Base-by-base conservation (phyloP, 129 eudicot genomes). In the Chrysanthemum lavandulifolium region DNA sequence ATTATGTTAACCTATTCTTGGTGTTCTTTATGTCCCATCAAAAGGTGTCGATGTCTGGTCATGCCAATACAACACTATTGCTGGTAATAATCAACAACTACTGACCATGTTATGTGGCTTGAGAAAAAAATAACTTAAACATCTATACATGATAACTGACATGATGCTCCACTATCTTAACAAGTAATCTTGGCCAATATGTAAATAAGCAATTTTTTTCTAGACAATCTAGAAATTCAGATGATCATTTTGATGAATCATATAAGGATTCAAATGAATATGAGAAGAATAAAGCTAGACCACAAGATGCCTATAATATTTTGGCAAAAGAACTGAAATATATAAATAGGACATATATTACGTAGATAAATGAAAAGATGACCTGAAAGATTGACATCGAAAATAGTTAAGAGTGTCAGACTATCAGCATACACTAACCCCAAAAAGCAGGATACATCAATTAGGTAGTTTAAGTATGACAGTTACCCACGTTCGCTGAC, bases 71-170 rank as follows among this genome's bases (percentile, higher is more conserved):
- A 36, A 57, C 14, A 71, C 56, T 2, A 58, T 40, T 21, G 43
- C 21, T 43, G 65, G 65, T 65, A 33, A 33, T 64, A 33, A 53
- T 64, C 71, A 73, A 27, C 67, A 33, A 62, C 61, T 27, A 73
- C 29, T 59, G 67, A 72, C 51, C 67, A 71, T 18, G 43, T 43
- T 57, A 43, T 66, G 47, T 40, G 47, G 45, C 45, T 36, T 36
- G 45, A 36, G 36, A 4, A 33, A 33, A 36, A 7, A 6, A 36
- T 0, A 36, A 36, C 43, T 4, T 36, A 7, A 6, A 36, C 45
- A 36, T 36, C 57, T 47, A 59, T 59, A 72, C 47, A 47, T 14
- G 55, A 71, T 56, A 43, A 71, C 47, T 21, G 33, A 57, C 13
- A 57, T 1, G 27, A 58, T 58, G 27, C 27, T 58, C 27, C 63